Evolutionary conservation across 768 basidiomycete species (phyloP).

Genomic region (Mycena latifolia): DNA sequence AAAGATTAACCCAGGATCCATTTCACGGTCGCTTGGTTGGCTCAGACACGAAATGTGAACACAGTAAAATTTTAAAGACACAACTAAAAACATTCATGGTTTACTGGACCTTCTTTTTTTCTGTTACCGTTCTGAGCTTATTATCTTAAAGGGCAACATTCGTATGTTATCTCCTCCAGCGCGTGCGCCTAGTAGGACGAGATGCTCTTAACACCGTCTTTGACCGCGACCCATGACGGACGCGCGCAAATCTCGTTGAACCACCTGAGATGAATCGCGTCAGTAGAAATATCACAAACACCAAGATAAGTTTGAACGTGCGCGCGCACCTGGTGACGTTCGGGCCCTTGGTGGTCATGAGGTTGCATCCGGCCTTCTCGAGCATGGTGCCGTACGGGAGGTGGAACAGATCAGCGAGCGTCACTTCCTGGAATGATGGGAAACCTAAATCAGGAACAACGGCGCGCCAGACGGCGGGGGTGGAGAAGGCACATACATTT

Average conservation of each 20-base stretch:
- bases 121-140: too few species aligned
- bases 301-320: too few species aligned
- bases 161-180: too few species aligned
- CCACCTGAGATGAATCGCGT: not conserved
- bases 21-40: too few species aligned
- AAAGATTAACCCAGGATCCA: too few species aligned
- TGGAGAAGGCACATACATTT: constrained; percentile 48
- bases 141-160: too few species aligned
- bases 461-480: not conserved
- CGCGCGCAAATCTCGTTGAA: not conserved
- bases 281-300: not conserved
- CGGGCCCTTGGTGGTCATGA: constrained; percentile 49
- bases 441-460: not conserved
- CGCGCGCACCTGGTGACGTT: constrained; percentile 58
- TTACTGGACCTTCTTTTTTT: too few species aligned
- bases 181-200: not conserved
- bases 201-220: not conserved
- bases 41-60: too few species aligned
- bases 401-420: constrained; percentile 61
- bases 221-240: not conserved
- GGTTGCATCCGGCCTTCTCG: constrained; percentile 38
- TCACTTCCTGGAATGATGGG: constrained; percentile 46
- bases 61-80: too few species aligned
- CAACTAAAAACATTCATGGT: too few species aligned
- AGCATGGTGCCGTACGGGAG: constrained; percentile 52